Percentiles rank a stretch among this genome's conserved stretches.
These are phyloP conservation scores for Penicillium expansum DNA, from an alignment of 2,329 filamentous ascomycete species.

Conservation along the genomic window DNA sequence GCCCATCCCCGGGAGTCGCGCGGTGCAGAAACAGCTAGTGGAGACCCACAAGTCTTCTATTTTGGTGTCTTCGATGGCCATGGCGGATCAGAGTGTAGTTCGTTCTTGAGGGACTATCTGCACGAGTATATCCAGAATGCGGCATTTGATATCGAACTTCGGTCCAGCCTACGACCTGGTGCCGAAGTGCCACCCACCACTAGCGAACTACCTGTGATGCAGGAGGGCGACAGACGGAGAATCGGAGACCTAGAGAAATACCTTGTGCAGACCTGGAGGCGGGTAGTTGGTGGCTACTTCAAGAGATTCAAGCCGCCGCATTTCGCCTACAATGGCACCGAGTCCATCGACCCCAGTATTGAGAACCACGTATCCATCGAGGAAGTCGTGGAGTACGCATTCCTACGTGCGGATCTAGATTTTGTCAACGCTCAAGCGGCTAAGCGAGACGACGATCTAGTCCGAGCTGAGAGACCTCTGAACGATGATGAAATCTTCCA, in stretches of 20 bases:
- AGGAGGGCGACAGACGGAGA: slow-evolving; percentile 56
- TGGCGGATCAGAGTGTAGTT: slow-evolving; percentile 83
- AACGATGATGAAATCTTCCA: slow-evolving; percentile 84
- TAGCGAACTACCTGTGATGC: slow-evolving; percentile 48
- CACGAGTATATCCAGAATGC: slow-evolving; percentile 87
- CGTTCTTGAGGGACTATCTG: slow-evolving; percentile 77
- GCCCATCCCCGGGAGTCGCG: slow-evolving; percentile 55
- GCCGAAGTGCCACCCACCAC: slow-evolving; percentile 15
- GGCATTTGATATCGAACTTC: slow-evolving; percentile 70
- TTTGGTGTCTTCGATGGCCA: slow-evolving; percentile 97
- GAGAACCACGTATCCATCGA: slow-evolving; percentile 42
- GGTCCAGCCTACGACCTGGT: slow-evolving; percentile 64
- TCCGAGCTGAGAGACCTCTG: slow-evolving; percentile 70
- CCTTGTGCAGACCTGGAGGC: slow-evolving; percentile 74
- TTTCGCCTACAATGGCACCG: slow-evolving; percentile 55
- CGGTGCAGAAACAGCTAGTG: slow-evolving; percentile 70
- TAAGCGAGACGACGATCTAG: slow-evolving; percentile 71
- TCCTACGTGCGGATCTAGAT: slow-evolving; percentile 88
- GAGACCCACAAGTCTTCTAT: slow-evolving; percentile 95
- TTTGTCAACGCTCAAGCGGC: slow-evolving; percentile 86
- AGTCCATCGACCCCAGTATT: slow-evolving; percentile 26
- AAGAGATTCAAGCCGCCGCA: slow-evolving; percentile 80
- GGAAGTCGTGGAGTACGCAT: slow-evolving; percentile 78
- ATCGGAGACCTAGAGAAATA: slow-evolving; percentile 67
- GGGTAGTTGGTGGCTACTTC: slow-evolving; percentile 90